Conservation (phyloP, 1,139 yeast species). For the Sporopachydermia cereana region DNA sequence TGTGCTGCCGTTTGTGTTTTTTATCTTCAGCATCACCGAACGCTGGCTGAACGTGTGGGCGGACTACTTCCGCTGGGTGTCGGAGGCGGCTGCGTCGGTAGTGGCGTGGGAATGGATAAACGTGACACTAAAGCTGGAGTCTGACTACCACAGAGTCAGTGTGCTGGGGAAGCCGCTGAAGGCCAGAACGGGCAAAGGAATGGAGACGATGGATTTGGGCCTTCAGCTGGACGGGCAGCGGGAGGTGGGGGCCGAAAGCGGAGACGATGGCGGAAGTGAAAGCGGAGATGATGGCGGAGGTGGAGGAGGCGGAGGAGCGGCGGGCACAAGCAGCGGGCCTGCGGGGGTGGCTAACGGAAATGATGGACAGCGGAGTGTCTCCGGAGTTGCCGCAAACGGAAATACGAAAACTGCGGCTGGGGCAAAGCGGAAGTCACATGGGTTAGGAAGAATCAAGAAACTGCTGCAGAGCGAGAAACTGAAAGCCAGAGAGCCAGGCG, state of each 20-base stretch:
- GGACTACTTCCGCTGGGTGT: constrained; percentile 25
- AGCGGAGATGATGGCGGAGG: too few species aligned
- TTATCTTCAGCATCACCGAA: constrained; percentile 24
- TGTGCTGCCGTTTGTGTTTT: constrained; percentile 22
- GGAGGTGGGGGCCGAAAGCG: background rate
- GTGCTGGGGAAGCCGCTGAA: constrained; percentile 21
- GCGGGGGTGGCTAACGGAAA: too few species aligned
- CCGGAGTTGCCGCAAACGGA: background rate
- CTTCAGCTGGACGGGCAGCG: background rate
- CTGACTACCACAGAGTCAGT: constrained; percentile 33
- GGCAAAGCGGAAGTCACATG: too few species aligned
- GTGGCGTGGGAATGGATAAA: constrained; percentile 43
- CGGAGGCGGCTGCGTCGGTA: constrained; percentile 31
- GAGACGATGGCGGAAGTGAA: background rate
- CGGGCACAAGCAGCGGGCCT: too few species aligned
- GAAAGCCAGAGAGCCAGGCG: background rate
- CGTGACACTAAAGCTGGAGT: constrained; percentile 32
- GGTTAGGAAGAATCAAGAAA: background rate
- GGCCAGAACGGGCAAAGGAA: too few species aligned
- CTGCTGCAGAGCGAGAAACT: too few species aligned
- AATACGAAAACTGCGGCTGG: too few species aligned
- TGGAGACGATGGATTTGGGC: too few species aligned
- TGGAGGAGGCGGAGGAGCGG: background rate
- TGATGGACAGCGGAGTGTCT: too few species aligned
- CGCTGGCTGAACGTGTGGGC: constrained; percentile 34